These are phyloP conservation scores for Beauveria pseudobassiana DNA, from an alignment of 2,329 filamentous ascomycete species.

Conservation along the genomic window DNA sequence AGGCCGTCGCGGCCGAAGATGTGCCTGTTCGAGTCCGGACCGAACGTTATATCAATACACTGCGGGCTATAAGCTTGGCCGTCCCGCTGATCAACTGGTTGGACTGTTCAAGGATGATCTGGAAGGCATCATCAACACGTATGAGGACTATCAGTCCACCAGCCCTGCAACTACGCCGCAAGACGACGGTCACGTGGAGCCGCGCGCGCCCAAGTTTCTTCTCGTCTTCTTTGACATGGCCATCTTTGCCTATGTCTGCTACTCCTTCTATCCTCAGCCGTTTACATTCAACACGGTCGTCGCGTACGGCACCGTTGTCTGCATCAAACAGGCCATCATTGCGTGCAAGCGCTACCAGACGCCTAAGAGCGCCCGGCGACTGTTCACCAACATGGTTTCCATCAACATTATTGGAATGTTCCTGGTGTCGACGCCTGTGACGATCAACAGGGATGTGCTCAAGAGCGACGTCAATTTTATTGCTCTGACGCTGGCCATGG, in stretches of 20 bases:
- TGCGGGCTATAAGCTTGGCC: constrained; percentile 13
- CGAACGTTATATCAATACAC: constrained; percentile 17
- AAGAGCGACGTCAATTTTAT: constrained; percentile 13
- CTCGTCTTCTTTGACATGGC: constrained; percentile 15
- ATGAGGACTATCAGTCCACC: constrained; percentile 14
- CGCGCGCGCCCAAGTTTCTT: constrained; percentile 14
- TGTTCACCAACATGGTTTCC: constrained; percentile 18
- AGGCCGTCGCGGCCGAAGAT: not conserved
- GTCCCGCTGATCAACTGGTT: constrained; percentile 16
- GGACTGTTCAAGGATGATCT: constrained; percentile 16
- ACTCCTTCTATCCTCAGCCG: constrained; percentile 17
- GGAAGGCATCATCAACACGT: constrained; percentile 15
- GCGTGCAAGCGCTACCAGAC: constrained; percentile 18
- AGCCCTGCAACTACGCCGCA: not conserved
- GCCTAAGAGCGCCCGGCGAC: constrained; percentile 13
- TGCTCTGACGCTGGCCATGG: constrained; percentile 16
- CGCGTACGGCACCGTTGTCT: constrained; percentile 16
- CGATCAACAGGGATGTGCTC: constrained; percentile 13
- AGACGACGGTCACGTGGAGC: constrained; percentile 15
- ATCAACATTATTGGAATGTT: constrained; percentile 17
- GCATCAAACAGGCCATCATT: constrained; percentile 16
- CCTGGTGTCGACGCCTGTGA: constrained; percentile 16
- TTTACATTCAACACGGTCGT: constrained; percentile 18
- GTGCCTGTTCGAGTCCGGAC: constrained; percentile 14
- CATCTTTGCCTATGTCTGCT: constrained; percentile 18